Base-by-base conservation (phyloP, 169 alveolate genomes). In the Prorocentrum cordatum region DNA sequence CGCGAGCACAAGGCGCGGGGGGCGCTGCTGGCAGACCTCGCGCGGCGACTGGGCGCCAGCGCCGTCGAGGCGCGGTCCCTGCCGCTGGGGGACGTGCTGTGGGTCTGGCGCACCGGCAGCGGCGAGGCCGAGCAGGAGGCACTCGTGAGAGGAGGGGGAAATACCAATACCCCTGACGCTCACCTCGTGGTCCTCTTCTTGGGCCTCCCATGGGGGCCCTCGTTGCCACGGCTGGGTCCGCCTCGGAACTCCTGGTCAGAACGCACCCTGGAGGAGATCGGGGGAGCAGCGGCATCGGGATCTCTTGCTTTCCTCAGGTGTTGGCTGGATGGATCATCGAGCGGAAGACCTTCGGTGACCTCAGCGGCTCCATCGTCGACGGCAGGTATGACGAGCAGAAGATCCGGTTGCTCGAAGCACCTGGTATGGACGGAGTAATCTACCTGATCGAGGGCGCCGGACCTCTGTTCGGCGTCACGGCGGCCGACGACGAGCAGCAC, bases 341-440 rank as follows among this genome's bases (percentile, higher is more conserved):
- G 18, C 32, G 80, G 24, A 68, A 68, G 61, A 68, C 80, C 80
- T 68, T 68, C 18, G 62, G 27, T 6, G 80, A 68, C 36, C 29
- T 68, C 35, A 68, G 80, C 62, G 24, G 58, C 10, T 68, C 80
- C 59, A 68, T 68, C 24, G 0, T 29, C 26, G 80, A 68, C 16
- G 80, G 80, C 7, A 33, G 80, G 27, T 68, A 68, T 27, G 80
- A 68, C 22, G 80, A 68, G n/a, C 80, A 68, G 61, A 68, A 68
- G 38, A 61, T 26, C 29, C 61, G 80, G 24, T 18, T 68, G 36
- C 62, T 68, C 62, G 80, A 68, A 1, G 80, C 80, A 24, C 80
- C 80, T 26, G 1, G 36, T 38, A 5, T 68, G 36, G 61, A 36
- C 0, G 80, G 80, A 1, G 80, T 68, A 61, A 10, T 68, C 27